Evolutionary conservation across 805 yeast species (phyloP), one percentile per base, ranked within the genome.

Genomic region (Priceomyces melissophilus): DNA sequence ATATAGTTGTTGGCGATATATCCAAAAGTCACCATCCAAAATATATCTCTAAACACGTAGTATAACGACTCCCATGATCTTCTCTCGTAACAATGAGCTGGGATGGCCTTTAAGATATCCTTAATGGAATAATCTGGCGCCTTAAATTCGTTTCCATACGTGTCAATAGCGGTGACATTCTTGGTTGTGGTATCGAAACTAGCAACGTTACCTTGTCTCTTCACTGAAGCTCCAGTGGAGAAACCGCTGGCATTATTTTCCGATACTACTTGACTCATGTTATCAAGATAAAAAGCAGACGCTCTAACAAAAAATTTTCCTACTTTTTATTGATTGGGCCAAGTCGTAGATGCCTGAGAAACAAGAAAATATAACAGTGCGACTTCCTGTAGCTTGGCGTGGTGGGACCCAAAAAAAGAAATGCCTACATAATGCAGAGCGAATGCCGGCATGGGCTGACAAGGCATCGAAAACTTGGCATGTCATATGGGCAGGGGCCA

Each of bases 111-210:
- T 45, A 87, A 66, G 43, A 86, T 77, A 41, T 84, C 87, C 73
- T 84, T 84, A 61, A 86, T 84, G 48, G 88, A 65, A 66, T 64
- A 84, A 56, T 82, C 86, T 15, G 95, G 95, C 6, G 77, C 91
- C 42, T 74, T 75, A 60, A 83, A 86, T 46, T 71, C 78, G 46
- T 81, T 72, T 15, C 93, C 93, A 49, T 63, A 58, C 16, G 86
- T 78, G 55, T 80, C 83, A 38, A 73, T 58, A 15, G 84, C 79
- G 34, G 69, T 65, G 39, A 73, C 55, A 33, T 63, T 62, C 30
- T 53, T 48, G 10, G 60, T 47, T 20, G 47, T 41, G 35, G 56
- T 49, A 23, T 47, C 46, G 44, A 73, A 67, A 26, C 67, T 47
- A 13, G 72, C 69, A 40, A 73, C 58, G 51, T 73, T 73, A n/a